Evolutionary conservation across 305 asterid genomes (phyloP), one percentile per base, ranked within the genome.

Genomic region (Plantago coronopus): DNA sequence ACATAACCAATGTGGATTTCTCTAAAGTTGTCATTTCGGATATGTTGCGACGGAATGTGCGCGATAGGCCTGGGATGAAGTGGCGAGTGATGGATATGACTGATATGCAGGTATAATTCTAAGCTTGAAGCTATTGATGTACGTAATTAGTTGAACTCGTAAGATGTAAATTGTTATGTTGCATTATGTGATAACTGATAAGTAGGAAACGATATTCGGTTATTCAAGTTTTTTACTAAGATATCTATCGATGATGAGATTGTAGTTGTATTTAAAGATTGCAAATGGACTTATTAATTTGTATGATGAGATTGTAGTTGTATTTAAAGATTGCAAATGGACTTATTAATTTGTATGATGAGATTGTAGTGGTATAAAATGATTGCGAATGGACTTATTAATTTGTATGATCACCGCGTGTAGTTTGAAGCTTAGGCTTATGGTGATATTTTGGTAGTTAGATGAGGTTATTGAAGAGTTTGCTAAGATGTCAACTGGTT

Each of bases 21-120:
- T 91, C 98, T 0, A 86, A 76, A 37, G 98, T 88, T 31, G 96
- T 80, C 50, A 84, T 91, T 64, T 69, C 81, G 58, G 81, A 80
- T 71, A 91, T 91, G 98, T 54, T 88, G 76, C 77, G 76, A 69
- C 73, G 78, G 75, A 86, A 91, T 73, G 86, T 88, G 66, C 67
- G 95, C 68, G 54, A 60, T 4, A 76, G 98, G 73, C 91, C 89
- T 17, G 76, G 48, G 59, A 91, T 91, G 97, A 86, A 80, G 71
- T 86, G 98, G 96, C 83, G 95, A 51, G 83, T 81, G 38, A 91
- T 91, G 98, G 95, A 88, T 62, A 91, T 91, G 87, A 86, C 95
- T 37, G 50, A 68, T 50, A 78, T 88, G 96, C 88, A 86, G 95
- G 96, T 90, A 0, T 37, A 48, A 65, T 3, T 12, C 48, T 40